These are phyloP conservation scores for Clarireedia paspali DNA, from an alignment of 2,329 filamentous ascomycete species.

Conservation along the genomic window DNA sequence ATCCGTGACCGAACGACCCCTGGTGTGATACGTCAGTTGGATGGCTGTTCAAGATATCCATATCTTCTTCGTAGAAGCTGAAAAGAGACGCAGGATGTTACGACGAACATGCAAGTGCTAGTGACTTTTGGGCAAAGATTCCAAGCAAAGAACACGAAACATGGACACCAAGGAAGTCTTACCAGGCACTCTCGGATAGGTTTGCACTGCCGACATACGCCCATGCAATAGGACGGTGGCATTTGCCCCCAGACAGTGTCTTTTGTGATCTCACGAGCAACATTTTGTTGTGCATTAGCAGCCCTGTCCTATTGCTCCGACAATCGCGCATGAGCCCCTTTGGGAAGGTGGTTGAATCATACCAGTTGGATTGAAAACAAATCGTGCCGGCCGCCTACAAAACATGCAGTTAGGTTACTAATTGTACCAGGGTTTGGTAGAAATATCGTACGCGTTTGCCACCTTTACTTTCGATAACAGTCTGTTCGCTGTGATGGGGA, in stretches of 20 bases:
- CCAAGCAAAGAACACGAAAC: not conserved
- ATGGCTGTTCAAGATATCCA: not conserved
- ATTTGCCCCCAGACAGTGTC: not conserved
- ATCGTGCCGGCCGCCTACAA: constrained; percentile 69
- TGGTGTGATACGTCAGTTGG: constrained; percentile 28
- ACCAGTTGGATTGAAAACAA: constrained; percentile 66
- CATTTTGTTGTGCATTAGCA: constrained; percentile 87
- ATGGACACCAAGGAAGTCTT: constrained; percentile 30
- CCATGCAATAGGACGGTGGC: constrained; percentile 47
- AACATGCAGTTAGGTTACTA: not conserved
- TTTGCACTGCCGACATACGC: constrained; percentile 88
- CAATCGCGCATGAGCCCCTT: constrained; percentile 66
- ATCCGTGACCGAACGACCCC: constrained; percentile 72
- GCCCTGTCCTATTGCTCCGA: constrained; percentile 57
- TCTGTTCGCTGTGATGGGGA: constrained; percentile 36
- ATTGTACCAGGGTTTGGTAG: not conserved
- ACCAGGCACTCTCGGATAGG: constrained; percentile 89
- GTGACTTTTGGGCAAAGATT: no score
- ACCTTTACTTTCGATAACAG: constrained; percentile 57
- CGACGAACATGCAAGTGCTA: not conserved
- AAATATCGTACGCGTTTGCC: constrained; percentile 44
- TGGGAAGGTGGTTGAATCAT: constrained; percentile 63
- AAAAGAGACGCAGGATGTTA: not conserved
- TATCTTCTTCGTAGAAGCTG: not conserved
- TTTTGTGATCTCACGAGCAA: constrained; percentile 39